Evolutionary conservation across 164 flowering plant genomes (phyloP).

Genomic region (Brasenia schreberi): DNA sequence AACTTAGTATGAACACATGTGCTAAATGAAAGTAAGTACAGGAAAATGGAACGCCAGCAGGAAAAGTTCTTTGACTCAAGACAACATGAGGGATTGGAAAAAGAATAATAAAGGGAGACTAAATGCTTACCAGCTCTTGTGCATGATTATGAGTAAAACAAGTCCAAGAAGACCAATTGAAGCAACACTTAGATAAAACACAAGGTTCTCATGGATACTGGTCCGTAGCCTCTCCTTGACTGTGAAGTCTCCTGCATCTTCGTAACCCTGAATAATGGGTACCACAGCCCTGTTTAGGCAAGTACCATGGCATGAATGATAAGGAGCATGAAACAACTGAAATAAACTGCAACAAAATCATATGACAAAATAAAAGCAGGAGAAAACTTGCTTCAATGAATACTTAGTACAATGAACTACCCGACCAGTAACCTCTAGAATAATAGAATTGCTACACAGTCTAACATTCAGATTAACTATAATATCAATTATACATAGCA

Average conservation of each 20-base stretch:
- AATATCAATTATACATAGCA: no score
- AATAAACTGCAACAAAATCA: not conserved
- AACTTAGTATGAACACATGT: no score
- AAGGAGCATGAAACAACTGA: not conserved
- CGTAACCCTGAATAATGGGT: conserved; percentile 97
- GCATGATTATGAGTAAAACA: conserved; percentile 61
- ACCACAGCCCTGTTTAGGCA: conserved; percentile 91
- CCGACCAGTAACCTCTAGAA: no score
- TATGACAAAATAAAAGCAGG: not conserved
- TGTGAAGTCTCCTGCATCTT: conserved; percentile 99
- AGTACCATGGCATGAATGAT: conserved; percentile 18
- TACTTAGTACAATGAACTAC: no score
- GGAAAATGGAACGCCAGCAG: no score
- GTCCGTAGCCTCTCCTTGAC: conserved; percentile 70
- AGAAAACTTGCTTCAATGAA: no score
- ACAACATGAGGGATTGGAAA: no score
- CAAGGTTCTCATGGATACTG: conserved; percentile 69
- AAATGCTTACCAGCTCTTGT: conserved; percentile 35
- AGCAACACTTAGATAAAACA: conserved; percentile 77
- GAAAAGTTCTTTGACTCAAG: no score
- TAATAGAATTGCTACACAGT: no score
- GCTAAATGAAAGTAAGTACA: no score
- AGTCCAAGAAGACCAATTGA: conserved; percentile 76
- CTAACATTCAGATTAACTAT: no score
- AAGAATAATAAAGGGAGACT: no score